Evolutionary conservation across 495 filamentous ascomycete species (phyloP).

Genomic region (Penicillium diatomitis): DNA sequence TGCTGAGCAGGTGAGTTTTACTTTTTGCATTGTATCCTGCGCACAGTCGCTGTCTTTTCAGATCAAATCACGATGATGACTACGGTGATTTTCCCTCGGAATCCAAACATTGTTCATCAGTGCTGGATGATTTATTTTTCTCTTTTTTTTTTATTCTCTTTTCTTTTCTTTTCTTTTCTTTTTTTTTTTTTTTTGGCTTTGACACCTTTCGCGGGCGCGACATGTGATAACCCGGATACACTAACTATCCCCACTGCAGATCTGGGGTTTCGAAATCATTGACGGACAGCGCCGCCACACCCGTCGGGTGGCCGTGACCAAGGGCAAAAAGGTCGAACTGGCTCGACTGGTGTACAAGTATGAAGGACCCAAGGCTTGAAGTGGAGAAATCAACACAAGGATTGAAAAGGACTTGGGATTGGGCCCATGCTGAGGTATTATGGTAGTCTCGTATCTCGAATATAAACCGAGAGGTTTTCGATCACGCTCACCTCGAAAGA

Average conservation of each 20-base stretch:
- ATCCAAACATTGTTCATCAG: too few species aligned
- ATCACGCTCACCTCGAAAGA: too few species aligned
- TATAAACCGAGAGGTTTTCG: too few species aligned
- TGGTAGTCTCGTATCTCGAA: too few species aligned
- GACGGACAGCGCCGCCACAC: conserved; percentile 57
- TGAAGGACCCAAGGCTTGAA: conserved; percentile 5
- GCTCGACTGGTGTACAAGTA: conserved; percentile 72
- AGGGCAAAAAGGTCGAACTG: conserved; percentile 51
- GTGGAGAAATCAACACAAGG: neutral
- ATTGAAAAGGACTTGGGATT: too few species aligned
- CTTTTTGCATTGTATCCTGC: too few species aligned
- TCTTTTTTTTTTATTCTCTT: neutral
- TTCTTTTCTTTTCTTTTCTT: neutral
- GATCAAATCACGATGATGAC: too few species aligned
- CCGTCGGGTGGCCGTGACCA: conserved; percentile 53
- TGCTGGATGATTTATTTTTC: too few species aligned
- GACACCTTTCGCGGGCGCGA: too few species aligned
- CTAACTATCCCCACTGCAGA: conserved; percentile 17
- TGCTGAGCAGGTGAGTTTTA: conserved; percentile 37
- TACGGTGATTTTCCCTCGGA: too few species aligned
- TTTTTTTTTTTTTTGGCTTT: conserved; percentile 1
- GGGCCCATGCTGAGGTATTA: too few species aligned
- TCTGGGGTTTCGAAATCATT: conserved; percentile 57
- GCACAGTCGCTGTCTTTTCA: too few species aligned
- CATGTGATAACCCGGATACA: neutral